These are phyloP conservation scores for Tolypocladium tundrense DNA, from an alignment of 2,329 filamentous ascomycete species.

Conservation along the genomic window DNA sequence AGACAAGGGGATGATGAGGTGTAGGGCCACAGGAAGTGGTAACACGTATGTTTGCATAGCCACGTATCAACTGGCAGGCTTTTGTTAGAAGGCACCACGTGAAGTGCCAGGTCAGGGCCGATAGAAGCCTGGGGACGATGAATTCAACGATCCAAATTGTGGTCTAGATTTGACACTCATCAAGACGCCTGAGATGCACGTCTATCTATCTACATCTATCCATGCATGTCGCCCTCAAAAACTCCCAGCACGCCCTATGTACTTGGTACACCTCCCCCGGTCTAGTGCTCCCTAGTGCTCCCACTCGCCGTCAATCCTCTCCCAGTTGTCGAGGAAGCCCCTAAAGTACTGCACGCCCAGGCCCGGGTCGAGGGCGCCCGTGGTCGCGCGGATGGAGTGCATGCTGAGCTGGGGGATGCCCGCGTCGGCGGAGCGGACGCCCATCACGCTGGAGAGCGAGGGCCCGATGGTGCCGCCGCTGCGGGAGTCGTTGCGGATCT, in stretches of 20 bases:
- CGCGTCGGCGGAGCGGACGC: slow-evolving; percentile 74
- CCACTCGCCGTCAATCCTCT: slow-evolving; percentile 77
- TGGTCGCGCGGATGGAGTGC: slow-evolving; percentile 87
- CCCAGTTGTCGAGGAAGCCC: slow-evolving; percentile 79
- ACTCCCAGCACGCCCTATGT: too few relatives aligned
- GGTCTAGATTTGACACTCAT: not conserved
- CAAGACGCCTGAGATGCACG: not conserved
- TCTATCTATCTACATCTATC: not conserved
- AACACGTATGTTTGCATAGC: not conserved
- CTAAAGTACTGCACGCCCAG: slow-evolving; percentile 82
- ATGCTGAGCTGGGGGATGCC: slow-evolving; percentile 88
- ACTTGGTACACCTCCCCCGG: not conserved
- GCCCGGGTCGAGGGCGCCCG: slow-evolving; percentile 75
- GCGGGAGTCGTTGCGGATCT: slow-evolving; percentile 86
- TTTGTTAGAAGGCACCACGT: not conserved
- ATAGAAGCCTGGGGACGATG: not conserved
- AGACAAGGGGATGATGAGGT: slow-evolving; percentile 10
- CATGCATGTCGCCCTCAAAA: not conserved
- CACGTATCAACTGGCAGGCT: not conserved
- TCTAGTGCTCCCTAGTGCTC: slow-evolving; percentile 24
- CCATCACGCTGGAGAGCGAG: slow-evolving; percentile 71
- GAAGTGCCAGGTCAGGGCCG: not conserved
- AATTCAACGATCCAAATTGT: too few relatives aligned
- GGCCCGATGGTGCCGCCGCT: slow-evolving; percentile 94
- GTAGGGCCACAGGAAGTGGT: slow-evolving; percentile 1